Evolutionary conservation across 306 rosid species (phyloP), one percentile per base, ranked within the genome.

Genomic region (Hylodesmum podocarpum): DNA sequence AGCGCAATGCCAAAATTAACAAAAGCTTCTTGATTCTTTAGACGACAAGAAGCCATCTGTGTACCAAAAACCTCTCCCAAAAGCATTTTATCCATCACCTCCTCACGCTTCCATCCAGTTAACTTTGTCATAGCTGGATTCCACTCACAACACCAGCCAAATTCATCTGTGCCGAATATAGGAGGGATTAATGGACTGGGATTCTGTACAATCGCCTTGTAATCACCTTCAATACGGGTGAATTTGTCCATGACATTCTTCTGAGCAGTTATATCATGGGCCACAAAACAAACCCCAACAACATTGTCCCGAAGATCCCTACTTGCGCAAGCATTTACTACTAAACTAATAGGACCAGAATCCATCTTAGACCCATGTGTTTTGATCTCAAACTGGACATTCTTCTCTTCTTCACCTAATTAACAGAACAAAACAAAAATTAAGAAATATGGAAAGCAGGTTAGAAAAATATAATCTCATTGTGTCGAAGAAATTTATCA

Each of bases 61-160:
- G 84, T 74, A 59, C 97, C 97, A 47, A 92, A 95, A 58, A 92
- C 97, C 85, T 95, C 97, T 31, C 97, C 99, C 79, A 92, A 71
- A 75, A 95, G 97, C 97, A 92, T 92, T 82, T 95, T 95, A 80
- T 92, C 92, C 63, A 95, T 84, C 14, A 90, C 91, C 64, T 92
- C 94, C 77, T 88, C 96, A 15, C 99, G 86, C 77, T 83, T 89
- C 99, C 97, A 95, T 25, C 97, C 99, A 25, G 96, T 95, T 77
- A 92, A 47, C 80, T 87, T 89, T 8, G 87, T 77, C 97, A 95
- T 95, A 16, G 98, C 98, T 57, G 89, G 84, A 77, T 95, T 95
- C 98, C 98, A 92, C 81, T 95, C 98, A 39, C 90, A 89, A 75
- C 98, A 92, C 98, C 98, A 95, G 79, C 98, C 97, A 76, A 95